phyloP scores from a whole-genome alignment of 2,329 filamentous ascomycete species.

The Chalara sp. region DNA sequence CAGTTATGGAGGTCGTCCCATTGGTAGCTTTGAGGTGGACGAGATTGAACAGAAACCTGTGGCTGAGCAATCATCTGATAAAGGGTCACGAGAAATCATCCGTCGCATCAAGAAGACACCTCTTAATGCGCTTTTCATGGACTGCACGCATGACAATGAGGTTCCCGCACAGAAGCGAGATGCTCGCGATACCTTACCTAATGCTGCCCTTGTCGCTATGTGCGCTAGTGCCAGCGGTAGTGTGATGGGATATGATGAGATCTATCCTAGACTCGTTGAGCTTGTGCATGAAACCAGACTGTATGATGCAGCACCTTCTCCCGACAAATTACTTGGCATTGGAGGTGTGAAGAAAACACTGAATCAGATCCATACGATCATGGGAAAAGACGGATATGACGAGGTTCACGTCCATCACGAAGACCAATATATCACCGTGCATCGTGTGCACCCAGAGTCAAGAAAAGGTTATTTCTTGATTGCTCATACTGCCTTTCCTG shows the following conservation, averaged over 20 bases:
- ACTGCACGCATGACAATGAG: conserved; percentile 98
- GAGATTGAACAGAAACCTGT: conserved; percentile 43
- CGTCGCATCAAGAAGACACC: conserved; percentile 80
- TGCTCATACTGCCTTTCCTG: conserved; percentile 91
- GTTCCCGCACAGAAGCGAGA: conserved; percentile 92
- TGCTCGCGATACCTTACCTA: conserved; percentile 87
- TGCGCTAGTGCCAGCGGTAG: conserved; percentile 91
- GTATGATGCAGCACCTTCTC: conserved; percentile 69
- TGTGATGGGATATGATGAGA: conserved; percentile 96
- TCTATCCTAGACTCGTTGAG: conserved; percentile 90
- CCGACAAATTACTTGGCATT: conserved; percentile 75
- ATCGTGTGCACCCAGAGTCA: conserved; percentile 86
- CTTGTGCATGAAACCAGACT: conserved; percentile 81
- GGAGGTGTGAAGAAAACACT: conserved; percentile 86
- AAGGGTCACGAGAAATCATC: conserved; percentile 43
- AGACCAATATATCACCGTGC: conserved; percentile 91
- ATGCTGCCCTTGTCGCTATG: conserved; percentile 91
- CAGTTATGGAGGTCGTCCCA: conserved; percentile 85
- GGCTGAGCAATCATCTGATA: conserved; percentile 23
- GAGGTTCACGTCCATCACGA: conserved; percentile 97
- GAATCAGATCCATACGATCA: conserved; percentile 89
- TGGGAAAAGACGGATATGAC: conserved; percentile 91
- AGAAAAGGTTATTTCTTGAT: conserved; percentile 93
- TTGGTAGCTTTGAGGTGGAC: conserved; percentile 95
- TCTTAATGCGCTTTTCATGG: conserved; percentile 94